Evolutionary conservation across 2,329 filamentous ascomycete species (phyloP).

Genomic region (Aspergillus sp.): DNA sequence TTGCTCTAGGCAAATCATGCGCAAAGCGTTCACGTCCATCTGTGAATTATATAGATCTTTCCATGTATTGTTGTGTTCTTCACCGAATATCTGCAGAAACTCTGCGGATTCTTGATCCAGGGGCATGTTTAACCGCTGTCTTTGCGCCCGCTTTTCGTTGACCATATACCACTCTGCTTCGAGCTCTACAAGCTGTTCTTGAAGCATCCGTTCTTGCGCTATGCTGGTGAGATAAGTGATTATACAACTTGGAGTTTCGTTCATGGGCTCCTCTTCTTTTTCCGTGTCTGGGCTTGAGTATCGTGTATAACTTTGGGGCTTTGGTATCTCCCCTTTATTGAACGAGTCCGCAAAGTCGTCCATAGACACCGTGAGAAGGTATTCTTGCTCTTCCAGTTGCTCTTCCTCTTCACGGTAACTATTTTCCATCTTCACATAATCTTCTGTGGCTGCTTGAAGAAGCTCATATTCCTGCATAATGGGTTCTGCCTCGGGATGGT

Average conservation of each 20-base stretch:
- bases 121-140: slow-evolving; percentile 9
- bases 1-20: slow-evolving; percentile 20
- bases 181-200: slow-evolving; percentile 23
- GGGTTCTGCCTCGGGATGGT: neutral
- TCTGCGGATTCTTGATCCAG: slow-evolving; percentile 24
- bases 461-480: slow-evolving; percentile 19
- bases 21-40: slow-evolving; percentile 17
- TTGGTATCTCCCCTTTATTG: neutral
- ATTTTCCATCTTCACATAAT: slow-evolving; percentile 26
- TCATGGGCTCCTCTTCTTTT: neutral
- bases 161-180: slow-evolving; percentile 19
- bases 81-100: slow-evolving; percentile 25
- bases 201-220: slow-evolving; percentile 24
- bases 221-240: slow-evolving; percentile 22
- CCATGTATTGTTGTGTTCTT: slow-evolving; percentile 19
- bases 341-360: slow-evolving; percentile 16
- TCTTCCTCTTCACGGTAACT: slow-evolving; percentile 27
- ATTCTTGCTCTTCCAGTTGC: slow-evolving; percentile 27
- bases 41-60: slow-evolving; percentile 22
- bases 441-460: slow-evolving; percentile 20
- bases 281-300: neutral
- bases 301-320: neutral
- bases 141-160: slow-evolving; percentile 15
- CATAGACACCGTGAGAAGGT: slow-evolving; percentile 20
- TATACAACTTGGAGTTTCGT: slow-evolving; percentile 13